These are phyloP conservation scores for Trichoderma brevicompactum DNA, from an alignment of 2,329 filamentous ascomycete species.

Conservation along the genomic window DNA sequence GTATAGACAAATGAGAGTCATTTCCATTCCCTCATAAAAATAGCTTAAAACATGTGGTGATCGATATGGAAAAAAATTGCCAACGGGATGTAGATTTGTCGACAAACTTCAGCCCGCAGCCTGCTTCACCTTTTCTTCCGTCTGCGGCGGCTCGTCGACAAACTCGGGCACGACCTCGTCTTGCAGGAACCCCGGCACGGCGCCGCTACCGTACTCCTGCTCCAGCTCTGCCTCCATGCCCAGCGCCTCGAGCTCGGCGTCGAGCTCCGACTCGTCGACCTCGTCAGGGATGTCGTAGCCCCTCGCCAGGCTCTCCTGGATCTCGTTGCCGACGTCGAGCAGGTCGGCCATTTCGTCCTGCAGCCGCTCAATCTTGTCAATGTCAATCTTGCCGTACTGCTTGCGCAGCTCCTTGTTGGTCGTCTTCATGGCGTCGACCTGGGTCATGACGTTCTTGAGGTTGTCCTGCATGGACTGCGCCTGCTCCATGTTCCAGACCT, in stretches of 20 bases:
- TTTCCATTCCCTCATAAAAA: not conserved
- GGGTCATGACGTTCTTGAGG: slow-evolving; percentile 97
- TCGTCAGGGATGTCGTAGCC: slow-evolving; percentile 96
- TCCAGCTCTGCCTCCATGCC: slow-evolving; percentile 94
- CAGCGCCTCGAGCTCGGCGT: slow-evolving; percentile 93
- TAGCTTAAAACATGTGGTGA: not conserved
- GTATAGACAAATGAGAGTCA: not conserved
- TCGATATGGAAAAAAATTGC: not conserved
- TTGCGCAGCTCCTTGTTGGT: slow-evolving; percentile 90
- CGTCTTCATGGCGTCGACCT: slow-evolving; percentile 95
- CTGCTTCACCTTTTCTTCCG: slow-evolving; percentile 78
- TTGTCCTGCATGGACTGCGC: slow-evolving; percentile 99
- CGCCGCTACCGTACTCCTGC: slow-evolving; percentile 60
- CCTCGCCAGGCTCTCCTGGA: slow-evolving; percentile 89
- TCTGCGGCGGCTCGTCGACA: slow-evolving; percentile 85
- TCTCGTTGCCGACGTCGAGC: slow-evolving; percentile 97
- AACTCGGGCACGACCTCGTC: slow-evolving; percentile 88
- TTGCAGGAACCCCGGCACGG: slow-evolving; percentile 83
- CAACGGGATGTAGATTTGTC: not conserved
- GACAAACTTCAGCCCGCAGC: slow-evolving; percentile 58
- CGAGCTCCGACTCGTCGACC: slow-evolving; percentile 93
- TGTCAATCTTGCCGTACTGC: slow-evolving; percentile 96
- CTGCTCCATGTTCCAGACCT: slow-evolving; percentile 99
- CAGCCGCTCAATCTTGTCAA: slow-evolving; percentile 95
- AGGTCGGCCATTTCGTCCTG: slow-evolving; percentile 99